Base-by-base conservation (phyloP, 176 grass and related monocot species). In the Musa beccarii region DNA sequence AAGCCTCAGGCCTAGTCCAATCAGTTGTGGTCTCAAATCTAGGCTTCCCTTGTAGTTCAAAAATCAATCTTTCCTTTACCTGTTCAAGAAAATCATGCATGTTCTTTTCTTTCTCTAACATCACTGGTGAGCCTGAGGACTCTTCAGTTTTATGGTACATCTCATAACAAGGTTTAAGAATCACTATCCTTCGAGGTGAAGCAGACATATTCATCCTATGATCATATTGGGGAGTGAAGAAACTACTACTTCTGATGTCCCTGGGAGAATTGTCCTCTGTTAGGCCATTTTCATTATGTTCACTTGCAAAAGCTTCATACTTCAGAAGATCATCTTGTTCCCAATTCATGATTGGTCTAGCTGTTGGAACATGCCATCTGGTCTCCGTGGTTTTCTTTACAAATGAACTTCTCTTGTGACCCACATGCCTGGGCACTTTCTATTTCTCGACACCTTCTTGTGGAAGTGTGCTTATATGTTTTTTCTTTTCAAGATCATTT, bases 1-100 rank as follows among this genome's bases (percentile, higher is more conserved):
- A 85, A 21, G 52, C 8, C 10, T 81, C 83, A 23, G 0, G 29
- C 2, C 1, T 24, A 59, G 63, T 15, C 86, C 86, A 85, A 72
- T 74, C 34, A 28, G 81, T 57, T 1, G 54, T 78, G 68, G 57
- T 86, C 49, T 85, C 80, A 49, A 76, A 51, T 59, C 81, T 34
- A 56, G 66, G 5, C 52, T 75, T 85, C 51, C 96, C 88, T 78
- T 89, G 88, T 11, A 95, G 89, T 82, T 99, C 96, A 24, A 84
- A 53, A 66, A 89, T 92, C 9, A 99, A 89, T 80, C 84, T 79
- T 68, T 86, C 94, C 68, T 86, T 99, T 67, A 99, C 96, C 81
- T 99, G 90, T 85, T 99, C 88, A 0, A 99, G 91, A 81, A 99
- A 99, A 71, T 86, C 79, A 57, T 87, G 77, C 86, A 99, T 94